A percentile compares a stretch with the other conserved stretches of the same genome.
phyloP scores from a whole-genome alignment of 805 yeast species.

The Pichia ethanolica region DNA sequence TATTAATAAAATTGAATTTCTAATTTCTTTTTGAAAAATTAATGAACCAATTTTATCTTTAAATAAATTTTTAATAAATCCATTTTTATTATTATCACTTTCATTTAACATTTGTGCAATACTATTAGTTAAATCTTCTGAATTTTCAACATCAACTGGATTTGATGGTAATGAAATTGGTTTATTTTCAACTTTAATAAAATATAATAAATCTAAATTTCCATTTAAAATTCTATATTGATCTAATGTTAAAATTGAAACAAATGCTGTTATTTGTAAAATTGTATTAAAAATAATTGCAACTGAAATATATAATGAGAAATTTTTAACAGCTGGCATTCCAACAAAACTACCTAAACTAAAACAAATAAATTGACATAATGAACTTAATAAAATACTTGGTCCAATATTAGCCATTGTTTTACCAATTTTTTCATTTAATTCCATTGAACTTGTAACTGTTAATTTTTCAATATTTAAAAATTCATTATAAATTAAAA shows the following conservation, averaged over 20 bases:
- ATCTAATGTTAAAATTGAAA: conserved; percentile 63
- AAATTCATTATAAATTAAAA: conserved; percentile 75
- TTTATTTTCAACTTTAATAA: conserved; percentile 25
- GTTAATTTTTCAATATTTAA: conserved; percentile 41
- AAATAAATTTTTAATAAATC: conserved; percentile 35
- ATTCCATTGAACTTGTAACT: conserved; percentile 29
- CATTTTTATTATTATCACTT: conserved; percentile 13
- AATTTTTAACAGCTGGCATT: conserved; percentile 95
- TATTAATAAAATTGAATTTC: conserved; percentile 40
- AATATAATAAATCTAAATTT: conserved; percentile 57
- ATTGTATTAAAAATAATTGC: conserved; percentile 72
- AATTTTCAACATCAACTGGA: conserved; percentile 7
- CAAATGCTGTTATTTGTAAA: conserved; percentile 75
- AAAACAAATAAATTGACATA: conserved; percentile 76
- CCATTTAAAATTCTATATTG: conserved; percentile 52
- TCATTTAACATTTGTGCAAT: conserved; percentile 19
- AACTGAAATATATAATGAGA: conserved; percentile 85
- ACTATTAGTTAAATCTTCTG: conserved; percentile 12
- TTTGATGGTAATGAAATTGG: conserved; percentile 12
- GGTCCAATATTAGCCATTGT: conserved; percentile 79
- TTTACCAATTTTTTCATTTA: conserved; percentile 52
- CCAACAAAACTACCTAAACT: conserved; percentile 69
- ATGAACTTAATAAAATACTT: conserved; percentile 69
- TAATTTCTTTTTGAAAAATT: conserved; percentile 41
- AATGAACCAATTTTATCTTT: conserved; percentile 50